Evolutionary conservation across 2,329 filamentous ascomycete genomes (phyloP).

Genomic region (Epichloe elymi): DNA sequence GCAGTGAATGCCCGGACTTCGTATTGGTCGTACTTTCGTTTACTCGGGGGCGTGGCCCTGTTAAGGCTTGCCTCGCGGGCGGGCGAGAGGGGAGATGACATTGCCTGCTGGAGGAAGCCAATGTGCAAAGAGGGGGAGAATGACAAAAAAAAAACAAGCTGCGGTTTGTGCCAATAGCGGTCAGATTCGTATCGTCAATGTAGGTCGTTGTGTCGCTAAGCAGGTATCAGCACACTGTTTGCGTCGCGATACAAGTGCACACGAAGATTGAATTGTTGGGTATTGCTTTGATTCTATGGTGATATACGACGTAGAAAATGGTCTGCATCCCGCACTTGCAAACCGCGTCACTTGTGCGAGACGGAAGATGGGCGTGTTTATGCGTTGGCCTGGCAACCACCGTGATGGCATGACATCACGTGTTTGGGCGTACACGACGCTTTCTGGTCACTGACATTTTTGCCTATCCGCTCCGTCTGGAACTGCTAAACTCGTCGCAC

Average conservation of each 20-base stretch:
- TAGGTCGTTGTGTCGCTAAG: too few relatives aligned
- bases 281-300: neutral
- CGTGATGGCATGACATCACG: neutral
- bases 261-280: neutral
- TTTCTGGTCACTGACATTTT: too few relatives aligned
- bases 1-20: conserved; percentile 19
- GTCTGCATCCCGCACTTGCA: neutral
- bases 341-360: neutral
- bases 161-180: neutral
- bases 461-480: too few relatives aligned
- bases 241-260: neutral
- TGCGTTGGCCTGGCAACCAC: neutral
- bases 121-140: neutral
- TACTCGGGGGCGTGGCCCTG: conserved; percentile 18
- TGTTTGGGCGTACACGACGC: neutral
- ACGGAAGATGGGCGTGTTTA: neutral
- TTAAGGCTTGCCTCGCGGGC: conserved; percentile 26
- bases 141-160: neutral
- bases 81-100: conserved; percentile 29
- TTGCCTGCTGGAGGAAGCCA: conserved; percentile 8
- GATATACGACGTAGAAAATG: neutral
- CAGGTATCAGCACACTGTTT: neutral
- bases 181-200: too few relatives aligned
- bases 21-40: conserved; percentile 20
- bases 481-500: too few relatives aligned